Conservation (phyloP, 805 yeast species). For the Metschnikowia orientalis region DNA sequence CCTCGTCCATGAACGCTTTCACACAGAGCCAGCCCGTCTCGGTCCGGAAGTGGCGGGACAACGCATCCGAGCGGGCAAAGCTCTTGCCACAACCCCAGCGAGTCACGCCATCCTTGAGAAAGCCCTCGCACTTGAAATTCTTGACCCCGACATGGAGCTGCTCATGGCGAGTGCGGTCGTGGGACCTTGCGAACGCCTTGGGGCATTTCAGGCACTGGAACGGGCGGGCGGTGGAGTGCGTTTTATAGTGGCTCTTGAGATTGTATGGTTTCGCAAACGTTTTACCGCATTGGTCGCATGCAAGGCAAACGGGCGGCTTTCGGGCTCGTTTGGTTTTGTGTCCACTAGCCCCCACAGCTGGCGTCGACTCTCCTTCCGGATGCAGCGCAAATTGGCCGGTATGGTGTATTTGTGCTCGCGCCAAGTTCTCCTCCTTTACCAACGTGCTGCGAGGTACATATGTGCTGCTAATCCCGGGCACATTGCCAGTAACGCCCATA, state of each 20-base stretch:
- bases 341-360: no score
- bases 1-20: conserved; percentile 60
- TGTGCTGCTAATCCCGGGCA: no score
- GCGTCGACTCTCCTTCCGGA: no score
- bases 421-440: no score
- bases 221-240: conserved; percentile 66
- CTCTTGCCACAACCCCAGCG: conserved; percentile 73
- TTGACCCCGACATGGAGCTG: conserved; percentile 69
- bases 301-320: conserved; percentile 6
- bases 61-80: conserved; percentile 75
- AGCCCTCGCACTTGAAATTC: conserved; percentile 64
- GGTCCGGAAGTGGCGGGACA: conserved; percentile 70
- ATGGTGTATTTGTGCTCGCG: no score
- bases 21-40: conserved; percentile 72
- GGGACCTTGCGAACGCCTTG: conserved; percentile 70
- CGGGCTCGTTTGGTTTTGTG: neutral
- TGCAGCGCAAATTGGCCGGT: no score
- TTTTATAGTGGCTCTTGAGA: conserved; percentile 46
- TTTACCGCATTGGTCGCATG: conserved; percentile 43
- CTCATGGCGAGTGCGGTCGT: conserved; percentile 74
- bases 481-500: no score
- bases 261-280: conserved; percentile 47
- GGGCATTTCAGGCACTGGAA: conserved; percentile 60
- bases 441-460: no score
- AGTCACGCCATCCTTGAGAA: conserved; percentile 50